Evolutionary conservation across 1,139 yeast genomes (phyloP).

Genomic region (Debaryomyces subglobosus): DNA sequence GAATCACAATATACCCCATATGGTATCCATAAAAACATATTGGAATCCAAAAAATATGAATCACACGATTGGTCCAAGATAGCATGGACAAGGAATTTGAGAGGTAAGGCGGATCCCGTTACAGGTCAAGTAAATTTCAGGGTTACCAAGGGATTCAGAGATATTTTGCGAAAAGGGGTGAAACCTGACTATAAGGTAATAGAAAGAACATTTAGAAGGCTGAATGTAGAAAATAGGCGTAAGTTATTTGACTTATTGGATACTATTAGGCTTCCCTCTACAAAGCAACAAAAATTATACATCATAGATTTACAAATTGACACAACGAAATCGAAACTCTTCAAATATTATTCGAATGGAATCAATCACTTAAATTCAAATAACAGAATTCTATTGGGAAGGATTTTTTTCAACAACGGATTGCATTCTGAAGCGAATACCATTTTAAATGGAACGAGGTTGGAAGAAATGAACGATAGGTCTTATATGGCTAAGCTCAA

Average conservation of each 20-base stretch:
- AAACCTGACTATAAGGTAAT: conserved; percentile 37
- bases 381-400: conserved; percentile 33
- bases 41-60: conserved; percentile 19
- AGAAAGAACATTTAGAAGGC: conserved; percentile 35
- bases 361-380: conserved; percentile 25
- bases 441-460: conserved; percentile 26
- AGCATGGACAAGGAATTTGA: conserved; percentile 18
- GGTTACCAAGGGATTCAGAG: conserved; percentile 37
- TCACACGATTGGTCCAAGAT: conserved; percentile 25
- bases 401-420: conserved; percentile 35
- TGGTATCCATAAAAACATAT: conserved; percentile 21
- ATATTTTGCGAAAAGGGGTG: conserved; percentile 36
- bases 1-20: conserved; percentile 37
- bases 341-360: conserved; percentile 1
- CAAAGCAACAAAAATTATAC: conserved; percentile 19
- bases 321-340: conserved; percentile 11
- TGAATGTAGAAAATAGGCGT: conserved; percentile 23
- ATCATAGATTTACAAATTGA: conserved; percentile 19
- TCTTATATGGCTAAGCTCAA: conserved; percentile 29
- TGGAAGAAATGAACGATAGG: conserved; percentile 28
- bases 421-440: conserved; percentile 27
- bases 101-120: conserved; percentile 18
- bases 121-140: conserved; percentile 36
- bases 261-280: conserved; percentile 19
- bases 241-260: conserved; percentile 25